phyloP scores from a whole-genome alignment of 2,329 filamentous ascomycete genomes.

The Scedosporium minutisporum region DNA sequence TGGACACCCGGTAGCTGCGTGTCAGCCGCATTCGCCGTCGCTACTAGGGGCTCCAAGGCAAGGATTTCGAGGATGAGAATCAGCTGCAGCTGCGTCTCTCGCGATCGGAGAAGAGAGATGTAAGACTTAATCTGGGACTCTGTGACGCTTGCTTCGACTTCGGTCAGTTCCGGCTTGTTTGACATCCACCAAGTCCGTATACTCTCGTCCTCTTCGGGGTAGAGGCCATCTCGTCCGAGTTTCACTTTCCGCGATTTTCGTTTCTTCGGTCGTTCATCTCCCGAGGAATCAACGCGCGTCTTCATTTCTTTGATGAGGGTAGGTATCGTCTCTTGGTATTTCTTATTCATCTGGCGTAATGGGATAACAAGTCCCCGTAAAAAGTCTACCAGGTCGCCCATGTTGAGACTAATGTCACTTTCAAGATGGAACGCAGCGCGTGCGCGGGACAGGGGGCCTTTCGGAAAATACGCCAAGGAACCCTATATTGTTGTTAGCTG shows the following conservation, averaged over 20 bases:
- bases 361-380: constrained; percentile 60
- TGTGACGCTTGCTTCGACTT: constrained; percentile 37
- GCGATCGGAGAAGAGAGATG: constrained; percentile 55
- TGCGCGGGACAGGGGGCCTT: constrained; percentile 68
- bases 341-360: constrained; percentile 63
- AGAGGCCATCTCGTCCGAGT: constrained; percentile 58
- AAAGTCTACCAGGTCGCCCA: constrained; percentile 56
- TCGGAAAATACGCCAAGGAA: constrained; percentile 74
- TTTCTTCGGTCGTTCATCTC: constrained; percentile 28
- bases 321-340: constrained; percentile 64
- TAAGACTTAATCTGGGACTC: constrained; percentile 50
- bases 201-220: constrained; percentile 54
- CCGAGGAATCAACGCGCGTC: constrained; percentile 45
- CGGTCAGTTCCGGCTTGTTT: constrained; percentile 40
- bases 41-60: constrained; percentile 51
- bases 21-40: constrained; percentile 29
- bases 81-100: constrained; percentile 73
- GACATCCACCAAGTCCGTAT: constrained; percentile 62
- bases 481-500: constrained; percentile 35
- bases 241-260: constrained; percentile 55
- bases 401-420: constrained; percentile 49
- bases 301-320: constrained; percentile 50
- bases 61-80: constrained; percentile 70
- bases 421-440: constrained; percentile 60
- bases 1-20: constrained; percentile 16